These are phyloP conservation scores for Colletotrichum sp. DNA, from an alignment of 2,329 filamentous ascomycete genomes.

Conservation along the genomic window DNA sequence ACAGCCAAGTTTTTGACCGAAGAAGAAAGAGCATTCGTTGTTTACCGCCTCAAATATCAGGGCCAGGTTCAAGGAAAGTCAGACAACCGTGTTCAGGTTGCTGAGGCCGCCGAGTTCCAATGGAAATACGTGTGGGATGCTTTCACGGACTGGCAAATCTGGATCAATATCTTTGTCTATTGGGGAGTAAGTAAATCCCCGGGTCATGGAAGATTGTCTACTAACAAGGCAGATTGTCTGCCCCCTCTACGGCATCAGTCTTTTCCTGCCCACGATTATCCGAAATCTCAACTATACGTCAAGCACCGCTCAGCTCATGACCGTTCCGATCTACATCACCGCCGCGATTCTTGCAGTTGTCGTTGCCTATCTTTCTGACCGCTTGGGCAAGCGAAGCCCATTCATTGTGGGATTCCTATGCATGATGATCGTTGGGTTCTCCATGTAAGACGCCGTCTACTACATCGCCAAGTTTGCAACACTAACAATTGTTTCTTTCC, in stretches of 20 bases:
- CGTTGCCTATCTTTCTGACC: slow-evolving; percentile 60
- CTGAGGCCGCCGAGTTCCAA: slow-evolving; percentile 76
- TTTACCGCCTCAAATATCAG: slow-evolving; percentile 74
- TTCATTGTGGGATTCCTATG: slow-evolving; percentile 60
- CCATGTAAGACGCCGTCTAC: slow-evolving; percentile 43
- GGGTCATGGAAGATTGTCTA: fast-evolving
- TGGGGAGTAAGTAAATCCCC: slow-evolving; percentile 57
- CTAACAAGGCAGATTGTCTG: slow-evolving; percentile 46
- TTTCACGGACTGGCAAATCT: slow-evolving; percentile 82
- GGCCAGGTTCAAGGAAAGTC: slow-evolving; percentile 32
- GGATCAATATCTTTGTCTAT: slow-evolving; percentile 63
- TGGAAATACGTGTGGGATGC: slow-evolving; percentile 77
- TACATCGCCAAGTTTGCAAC: too few species aligned
- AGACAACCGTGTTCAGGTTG: slow-evolving; percentile 39
- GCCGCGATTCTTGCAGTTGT: slow-evolving; percentile 64
- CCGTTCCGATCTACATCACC: slow-evolving; percentile 63
- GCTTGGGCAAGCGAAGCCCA: slow-evolving; percentile 54
- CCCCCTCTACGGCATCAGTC: slow-evolving; percentile 60
- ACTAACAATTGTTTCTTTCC: slow-evolving; percentile 18
- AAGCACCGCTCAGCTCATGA: slow-evolving; percentile 69
- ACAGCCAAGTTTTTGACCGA: slow-evolving; percentile 75
- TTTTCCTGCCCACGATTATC: slow-evolving; percentile 70
- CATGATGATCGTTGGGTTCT: slow-evolving; percentile 61
- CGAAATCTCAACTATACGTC: slow-evolving; percentile 61
- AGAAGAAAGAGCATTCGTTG: slow-evolving; percentile 73